These are phyloP conservation scores for Neonectria magnoliae DNA, from an alignment of 2,329 filamentous ascomycete genomes.

Conservation along the genomic window DNA sequence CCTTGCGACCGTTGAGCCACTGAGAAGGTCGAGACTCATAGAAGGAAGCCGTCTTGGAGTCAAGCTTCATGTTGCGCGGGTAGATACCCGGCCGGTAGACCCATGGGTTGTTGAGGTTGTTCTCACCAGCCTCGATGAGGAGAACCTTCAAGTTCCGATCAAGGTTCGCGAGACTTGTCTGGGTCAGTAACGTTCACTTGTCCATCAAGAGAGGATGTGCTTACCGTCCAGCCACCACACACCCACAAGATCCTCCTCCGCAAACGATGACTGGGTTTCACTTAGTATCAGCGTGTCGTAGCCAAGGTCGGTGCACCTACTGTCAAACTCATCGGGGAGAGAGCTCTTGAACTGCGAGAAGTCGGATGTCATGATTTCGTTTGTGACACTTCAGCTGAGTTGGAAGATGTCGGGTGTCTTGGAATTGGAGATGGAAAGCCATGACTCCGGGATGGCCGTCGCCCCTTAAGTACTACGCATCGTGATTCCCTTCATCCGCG, in stretches of 20 bases:
- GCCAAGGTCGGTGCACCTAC: not conserved
- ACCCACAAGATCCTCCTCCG: conserved; percentile 71
- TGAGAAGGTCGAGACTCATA: conserved; percentile 81
- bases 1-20: conserved; percentile 75
- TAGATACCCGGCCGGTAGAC: conserved; percentile 81
- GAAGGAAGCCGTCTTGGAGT: conserved; percentile 84
- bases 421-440: not conserved
- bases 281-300: not conserved
- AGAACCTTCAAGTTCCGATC: conserved; percentile 78
- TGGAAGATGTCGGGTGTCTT: conserved; percentile 3
- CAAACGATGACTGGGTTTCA: not conserved
- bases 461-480: conserved; percentile 7
- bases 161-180: conserved; percentile 72
- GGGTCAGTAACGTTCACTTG: not conserved
- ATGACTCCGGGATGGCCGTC: not conserved
- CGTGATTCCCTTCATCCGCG: not conserved
- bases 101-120: conserved; percentile 81
- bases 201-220: conserved; percentile 45
- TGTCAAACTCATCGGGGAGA: conserved; percentile 81
- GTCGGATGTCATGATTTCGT: conserved; percentile 32
- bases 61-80: conserved; percentile 75
- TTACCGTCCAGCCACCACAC: conserved; percentile 67
- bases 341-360: conserved; percentile 33
- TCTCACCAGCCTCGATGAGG: conserved; percentile 77
- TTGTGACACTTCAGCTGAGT: not conserved